Evolutionary conservation across 345 rosid genomes (phyloP), one percentile per base, ranked within the genome.

Genomic region (Bretschneidera sinensis): DNA sequence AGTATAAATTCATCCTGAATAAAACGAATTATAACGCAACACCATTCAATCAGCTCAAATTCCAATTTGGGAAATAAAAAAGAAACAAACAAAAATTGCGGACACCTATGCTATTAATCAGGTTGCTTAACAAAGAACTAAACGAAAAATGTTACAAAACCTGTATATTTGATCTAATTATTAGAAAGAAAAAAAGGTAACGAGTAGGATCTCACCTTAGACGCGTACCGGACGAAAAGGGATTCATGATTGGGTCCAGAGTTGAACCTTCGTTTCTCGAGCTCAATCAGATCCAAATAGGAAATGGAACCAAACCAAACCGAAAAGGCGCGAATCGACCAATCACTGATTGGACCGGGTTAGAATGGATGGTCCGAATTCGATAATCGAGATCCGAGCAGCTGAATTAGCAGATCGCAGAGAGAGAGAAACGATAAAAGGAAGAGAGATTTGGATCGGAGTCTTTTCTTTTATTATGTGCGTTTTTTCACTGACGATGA

Each of bases 161-260:
- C 24, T 22, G 39, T 28, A 28, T 24, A 21, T 39, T 25, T 65
- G 69, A 51, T 64, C 66, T 52, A 63, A 43, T n/a, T n/a, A n/a
- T n/a, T n/a, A n/a, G 25, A 9, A 10, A 55, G 39, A 57, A 6
- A 20, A 21, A n/a, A 28, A 35, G 0, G 20, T 1, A 13, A 34
- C 33, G 28, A 71, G 57, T 25, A 55, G 73, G 43, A 49, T 16
- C 88, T 76, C 63, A 88, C 97, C 99, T 84, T 49, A 91, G 81
- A 72, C 99, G 99, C 68, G 99, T 95, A 60, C 85, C 92, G 67
- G 99, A 90, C 53, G 96, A 91, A 76, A 95, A 88, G 28, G 99
- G 87, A 82, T 91, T 95, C 96, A 95, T 95, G 91, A 83, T 82
- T 79, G 83, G 73, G 73, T 79, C 78, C 69, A 61, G 48, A n/a